phyloP scores from a whole-genome alignment of 257 asterid genomes.

The Misopates orontium region DNA sequence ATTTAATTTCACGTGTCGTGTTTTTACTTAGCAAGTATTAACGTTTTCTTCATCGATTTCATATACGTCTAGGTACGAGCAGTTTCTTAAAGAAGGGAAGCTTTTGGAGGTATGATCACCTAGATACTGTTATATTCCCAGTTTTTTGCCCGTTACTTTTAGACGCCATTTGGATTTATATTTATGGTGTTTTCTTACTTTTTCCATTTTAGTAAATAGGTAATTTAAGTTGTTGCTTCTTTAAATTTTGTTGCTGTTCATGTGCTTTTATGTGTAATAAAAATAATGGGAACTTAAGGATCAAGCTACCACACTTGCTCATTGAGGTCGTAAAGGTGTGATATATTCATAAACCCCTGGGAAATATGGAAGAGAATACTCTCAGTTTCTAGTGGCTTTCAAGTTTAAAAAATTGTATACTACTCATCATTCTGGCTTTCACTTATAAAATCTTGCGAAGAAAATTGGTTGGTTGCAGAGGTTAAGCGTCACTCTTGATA shows the following conservation, averaged over 20 bases:
- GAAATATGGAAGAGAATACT: background rate
- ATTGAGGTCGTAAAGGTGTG: too few relatives aligned
- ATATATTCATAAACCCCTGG: background rate
- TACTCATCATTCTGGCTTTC: constrained; percentile 7
- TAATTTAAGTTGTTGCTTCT: too few relatives aligned
- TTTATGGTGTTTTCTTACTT: too few relatives aligned
- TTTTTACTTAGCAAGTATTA: constrained; percentile 11
- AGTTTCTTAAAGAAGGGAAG: constrained; percentile 80
- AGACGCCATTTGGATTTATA: too few relatives aligned
- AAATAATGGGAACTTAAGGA: too few relatives aligned
- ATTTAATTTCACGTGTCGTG: constrained; percentile 1
- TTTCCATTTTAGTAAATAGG: too few relatives aligned
- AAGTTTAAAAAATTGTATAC: background rate
- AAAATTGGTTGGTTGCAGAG: constrained; percentile 13
- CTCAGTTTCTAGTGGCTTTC: constrained; percentile 6
- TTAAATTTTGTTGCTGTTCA: too few relatives aligned
- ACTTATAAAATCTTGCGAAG: background rate
- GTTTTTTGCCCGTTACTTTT: too few relatives aligned
- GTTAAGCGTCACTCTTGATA: constrained; percentile 11
- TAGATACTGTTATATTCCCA: too few relatives aligned
- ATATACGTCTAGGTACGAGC: constrained; percentile 62
- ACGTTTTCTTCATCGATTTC: constrained; percentile 10
- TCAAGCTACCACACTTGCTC: too few relatives aligned
- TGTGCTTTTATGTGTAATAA: too few relatives aligned
- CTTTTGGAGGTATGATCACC: constrained; percentile 69